Percentiles rank a stretch among this genome's conserved stretches.
These are phyloP conservation scores for Oryza punctata DNA, from an alignment of 176 grass and related monocot species.

Conservation along the genomic window DNA sequence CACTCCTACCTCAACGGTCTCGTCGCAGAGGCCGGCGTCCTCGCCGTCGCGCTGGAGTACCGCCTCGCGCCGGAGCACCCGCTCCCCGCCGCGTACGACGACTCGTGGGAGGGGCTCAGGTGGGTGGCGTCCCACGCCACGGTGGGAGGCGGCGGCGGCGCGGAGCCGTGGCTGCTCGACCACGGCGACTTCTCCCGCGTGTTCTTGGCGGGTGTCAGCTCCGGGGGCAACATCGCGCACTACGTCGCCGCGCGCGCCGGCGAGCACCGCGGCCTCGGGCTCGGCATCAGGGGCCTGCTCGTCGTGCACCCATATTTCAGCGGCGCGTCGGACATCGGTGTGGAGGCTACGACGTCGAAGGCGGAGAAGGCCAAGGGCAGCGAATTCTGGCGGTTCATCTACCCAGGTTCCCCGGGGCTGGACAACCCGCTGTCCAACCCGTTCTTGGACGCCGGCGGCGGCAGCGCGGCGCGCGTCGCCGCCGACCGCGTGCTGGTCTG, in stretches of 20 bases:
- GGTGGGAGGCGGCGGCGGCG: background rate
- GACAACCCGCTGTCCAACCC: conserved; percentile 72
- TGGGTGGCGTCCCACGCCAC: conserved; percentile 72
- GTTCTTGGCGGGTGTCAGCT: conserved; percentile 62
- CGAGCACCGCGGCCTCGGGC: conserved; percentile 13
- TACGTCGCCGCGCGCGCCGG: conserved; percentile 52
- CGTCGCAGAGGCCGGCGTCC: conserved; percentile 44
- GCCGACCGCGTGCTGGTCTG: conserved; percentile 64
- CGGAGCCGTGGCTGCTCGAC: conserved; percentile 65
- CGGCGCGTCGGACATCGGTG: conserved; percentile 53
- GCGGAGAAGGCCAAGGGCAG: conserved; percentile 41
- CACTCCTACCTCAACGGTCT: conserved; percentile 53
- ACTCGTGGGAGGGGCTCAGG: conserved; percentile 50
- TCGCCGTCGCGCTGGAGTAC: conserved; percentile 71
- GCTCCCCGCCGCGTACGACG: conserved; percentile 69
- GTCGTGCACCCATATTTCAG: conserved; percentile 80
- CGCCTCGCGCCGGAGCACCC: conserved; percentile 82
- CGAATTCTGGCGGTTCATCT: conserved; percentile 63
- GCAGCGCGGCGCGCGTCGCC: conserved; percentile 51
- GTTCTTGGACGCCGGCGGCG: conserved; percentile 54
- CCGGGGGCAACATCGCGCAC: conserved; percentile 75
- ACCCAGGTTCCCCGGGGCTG: conserved; percentile 59
- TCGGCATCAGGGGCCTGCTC: conserved; percentile 43
- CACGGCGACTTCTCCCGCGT: conserved; percentile 56
- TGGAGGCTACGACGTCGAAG: conserved; percentile 41